Conservation (phyloP, 225 moss, liverwort and hornwort species). For the Climacium dendroides region DNA sequence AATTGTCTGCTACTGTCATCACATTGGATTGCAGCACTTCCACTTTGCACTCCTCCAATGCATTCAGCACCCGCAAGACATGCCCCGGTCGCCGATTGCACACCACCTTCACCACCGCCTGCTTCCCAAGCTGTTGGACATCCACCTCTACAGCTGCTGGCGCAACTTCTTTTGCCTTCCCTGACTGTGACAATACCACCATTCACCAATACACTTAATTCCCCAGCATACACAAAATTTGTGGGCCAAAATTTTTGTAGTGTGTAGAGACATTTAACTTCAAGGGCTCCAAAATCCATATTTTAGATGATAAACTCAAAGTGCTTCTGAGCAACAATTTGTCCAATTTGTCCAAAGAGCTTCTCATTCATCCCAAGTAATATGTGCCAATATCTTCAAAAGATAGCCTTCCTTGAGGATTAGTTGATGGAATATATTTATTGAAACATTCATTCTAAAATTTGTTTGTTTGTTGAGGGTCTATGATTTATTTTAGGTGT, state of each 20-base stretch:
- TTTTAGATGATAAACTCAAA: neutral
- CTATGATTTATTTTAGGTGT: neutral
- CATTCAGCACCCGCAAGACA: constrained; percentile 62
- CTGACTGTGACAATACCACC: neutral
- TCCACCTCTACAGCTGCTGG: constrained; percentile 52
- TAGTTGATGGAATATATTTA: neutral
- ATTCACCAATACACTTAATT: neutral
- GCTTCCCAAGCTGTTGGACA: constrained; percentile 67
- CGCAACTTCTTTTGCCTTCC: neutral
- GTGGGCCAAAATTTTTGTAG: too few species aligned
- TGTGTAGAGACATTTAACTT: neutral
- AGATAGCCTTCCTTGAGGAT: neutral
- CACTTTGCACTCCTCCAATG: constrained; percentile 80
- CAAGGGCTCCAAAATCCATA: neutral
- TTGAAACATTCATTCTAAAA: neutral
- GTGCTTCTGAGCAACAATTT: too few species aligned
- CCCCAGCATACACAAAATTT: neutral
- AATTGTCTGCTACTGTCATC: constrained; percentile 54
- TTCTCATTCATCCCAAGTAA: neutral
- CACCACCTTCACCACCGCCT: constrained; percentile 89
- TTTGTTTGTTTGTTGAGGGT: neutral
- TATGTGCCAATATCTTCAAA: neutral
- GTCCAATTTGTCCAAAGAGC: neutral
- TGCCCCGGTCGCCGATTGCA: constrained; percentile 52
- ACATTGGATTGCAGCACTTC: constrained; percentile 87